Conservation (phyloP, 2,329 filamentous ascomycete genomes). For the Trichoderma sp. region DNA sequence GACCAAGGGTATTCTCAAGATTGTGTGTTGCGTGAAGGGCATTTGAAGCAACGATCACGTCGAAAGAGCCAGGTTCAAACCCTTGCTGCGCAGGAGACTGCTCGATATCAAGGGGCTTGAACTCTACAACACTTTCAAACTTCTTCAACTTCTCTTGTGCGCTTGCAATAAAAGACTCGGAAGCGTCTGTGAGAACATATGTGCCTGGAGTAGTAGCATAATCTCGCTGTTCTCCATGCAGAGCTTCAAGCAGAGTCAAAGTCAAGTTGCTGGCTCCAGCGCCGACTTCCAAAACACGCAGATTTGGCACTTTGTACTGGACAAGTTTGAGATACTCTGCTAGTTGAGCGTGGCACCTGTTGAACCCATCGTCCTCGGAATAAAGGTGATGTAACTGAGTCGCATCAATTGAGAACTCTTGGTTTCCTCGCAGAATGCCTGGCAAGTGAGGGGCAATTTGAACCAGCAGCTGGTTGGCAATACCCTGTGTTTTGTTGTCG, state of each 20-base stretch:
- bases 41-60: conserved; percentile 32
- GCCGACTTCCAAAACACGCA: conserved; percentile 44
- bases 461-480: conserved; percentile 6
- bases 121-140: conserved; percentile 23
- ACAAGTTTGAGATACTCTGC: conserved; percentile 25
- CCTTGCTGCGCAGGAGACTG: conserved; percentile 23
- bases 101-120: conserved; percentile 32
- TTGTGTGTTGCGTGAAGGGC: conserved; percentile 25
- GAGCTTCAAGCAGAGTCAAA: conserved; percentile 29
- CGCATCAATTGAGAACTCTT: neutral
- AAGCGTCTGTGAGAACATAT: conserved; percentile 44
- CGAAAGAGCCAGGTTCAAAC: conserved; percentile 27
- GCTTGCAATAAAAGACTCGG: conserved; percentile 32
- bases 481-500: neutral
- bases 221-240: conserved; percentile 28
- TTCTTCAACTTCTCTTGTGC: conserved; percentile 27
- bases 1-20: conserved; percentile 2
- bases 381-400: conserved; percentile 5
- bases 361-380: conserved; percentile 19
- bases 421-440: conserved; percentile 9
- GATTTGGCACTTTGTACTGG: conserved; percentile 38
- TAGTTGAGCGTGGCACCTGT: conserved; percentile 19
- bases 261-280: conserved; percentile 41
- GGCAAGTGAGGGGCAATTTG: conserved; percentile 6
- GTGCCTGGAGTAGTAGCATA: conserved; percentile 28